Percentiles rank a stretch among this genome's conserved stretches.
phyloP scores from a whole-genome alignment of 1,284 basidiomycete species.

The Irpex sp. region DNA sequence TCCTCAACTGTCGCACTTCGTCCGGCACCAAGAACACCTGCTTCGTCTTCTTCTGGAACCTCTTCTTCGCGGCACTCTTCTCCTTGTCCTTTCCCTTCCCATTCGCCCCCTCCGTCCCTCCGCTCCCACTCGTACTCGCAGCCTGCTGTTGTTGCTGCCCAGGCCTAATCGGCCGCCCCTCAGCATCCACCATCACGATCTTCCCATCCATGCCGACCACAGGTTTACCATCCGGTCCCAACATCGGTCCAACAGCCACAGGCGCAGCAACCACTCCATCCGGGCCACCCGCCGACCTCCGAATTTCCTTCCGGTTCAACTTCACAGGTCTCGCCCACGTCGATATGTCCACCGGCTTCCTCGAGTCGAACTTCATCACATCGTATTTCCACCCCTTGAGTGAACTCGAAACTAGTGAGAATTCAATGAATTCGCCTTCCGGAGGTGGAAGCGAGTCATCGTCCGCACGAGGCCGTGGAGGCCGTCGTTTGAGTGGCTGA shows the following conservation, averaged over 20 bases:
- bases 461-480: slow-evolving; percentile 10
- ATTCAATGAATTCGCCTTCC: slow-evolving; percentile 64
- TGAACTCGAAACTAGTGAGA: slow-evolving; percentile 68
- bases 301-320: slow-evolving; percentile 79
- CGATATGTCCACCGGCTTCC: slow-evolving; percentile 62
- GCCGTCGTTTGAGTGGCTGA: slow-evolving; percentile 18
- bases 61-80: slow-evolving; percentile 54
- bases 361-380: slow-evolving; percentile 79
- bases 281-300: slow-evolving; percentile 44
- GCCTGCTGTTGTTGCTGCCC: slow-evolving; percentile 12
- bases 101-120: slow-evolving; percentile 9
- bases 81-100: slow-evolving; percentile 37
- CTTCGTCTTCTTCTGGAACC: slow-evolving; percentile 81
- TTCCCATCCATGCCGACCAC: slow-evolving; percentile 72
- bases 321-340: slow-evolving; percentile 72
- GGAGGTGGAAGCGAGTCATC: slow-evolving; percentile 45
- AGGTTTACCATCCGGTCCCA: slow-evolving; percentile 74
- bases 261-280: slow-evolving; percentile 30
- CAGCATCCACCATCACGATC: slow-evolving; percentile 76
- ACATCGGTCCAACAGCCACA: slow-evolving; percentile 61
- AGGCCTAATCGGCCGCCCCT: slow-evolving; percentile 65
- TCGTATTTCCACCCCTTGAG: slow-evolving; percentile 84
- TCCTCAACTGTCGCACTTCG: slow-evolving; percentile 46
- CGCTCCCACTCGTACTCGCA: neutral
- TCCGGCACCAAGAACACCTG: slow-evolving; percentile 69